Evolutionary conservation across 1,284 basidiomycete genomes (phyloP).

Genomic region (Hypsizygus ulmarius): DNA sequence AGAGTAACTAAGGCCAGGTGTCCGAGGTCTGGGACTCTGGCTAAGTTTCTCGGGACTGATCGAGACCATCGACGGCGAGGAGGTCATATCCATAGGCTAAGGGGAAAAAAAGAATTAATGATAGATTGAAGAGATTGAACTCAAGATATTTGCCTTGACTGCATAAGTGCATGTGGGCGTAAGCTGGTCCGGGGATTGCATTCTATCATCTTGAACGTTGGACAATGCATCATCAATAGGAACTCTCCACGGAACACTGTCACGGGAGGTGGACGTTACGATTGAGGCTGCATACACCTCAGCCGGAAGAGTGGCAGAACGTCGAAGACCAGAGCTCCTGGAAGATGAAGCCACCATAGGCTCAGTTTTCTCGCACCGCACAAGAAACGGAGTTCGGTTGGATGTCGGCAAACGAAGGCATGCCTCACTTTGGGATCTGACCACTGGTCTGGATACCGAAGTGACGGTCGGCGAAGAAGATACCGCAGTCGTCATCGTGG

Average conservation of each 20-base stretch:
- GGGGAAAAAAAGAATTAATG: not conserved
- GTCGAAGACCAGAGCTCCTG: slow-evolving; percentile 21
- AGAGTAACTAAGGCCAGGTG: slow-evolving; percentile 53
- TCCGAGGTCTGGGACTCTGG: slow-evolving; percentile 41
- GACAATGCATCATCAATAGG: not conserved
- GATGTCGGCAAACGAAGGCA: slow-evolving; percentile 24
- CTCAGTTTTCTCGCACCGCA: slow-evolving; percentile 7
- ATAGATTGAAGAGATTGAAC: not conserved
- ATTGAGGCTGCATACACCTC: slow-evolving; percentile 23
- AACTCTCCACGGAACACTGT: slow-evolving; percentile 7
- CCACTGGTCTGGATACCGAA: slow-evolving; percentile 28
- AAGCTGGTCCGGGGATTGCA: slow-evolving; percentile 7
- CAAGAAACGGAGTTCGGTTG: slow-evolving; percentile 19
- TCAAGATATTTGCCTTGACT: not conserved
- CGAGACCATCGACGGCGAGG: slow-evolving; percentile 1
- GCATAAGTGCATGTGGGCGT: slow-evolving; percentile 1
- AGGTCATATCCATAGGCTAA: slow-evolving; percentile 2
- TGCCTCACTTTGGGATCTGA: slow-evolving; percentile 43
- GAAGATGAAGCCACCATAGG: not conserved
- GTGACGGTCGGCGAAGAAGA: slow-evolving; percentile 19
- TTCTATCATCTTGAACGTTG: not conserved
- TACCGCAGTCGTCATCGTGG: slow-evolving; percentile 19
- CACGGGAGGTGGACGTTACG: not conserved
- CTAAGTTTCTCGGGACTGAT: slow-evolving; percentile 16
- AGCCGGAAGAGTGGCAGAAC: slow-evolving; percentile 33